Conservation (phyloP, 2,329 filamentous ascomycete genomes). For the Fusarium stilboides region DNA sequence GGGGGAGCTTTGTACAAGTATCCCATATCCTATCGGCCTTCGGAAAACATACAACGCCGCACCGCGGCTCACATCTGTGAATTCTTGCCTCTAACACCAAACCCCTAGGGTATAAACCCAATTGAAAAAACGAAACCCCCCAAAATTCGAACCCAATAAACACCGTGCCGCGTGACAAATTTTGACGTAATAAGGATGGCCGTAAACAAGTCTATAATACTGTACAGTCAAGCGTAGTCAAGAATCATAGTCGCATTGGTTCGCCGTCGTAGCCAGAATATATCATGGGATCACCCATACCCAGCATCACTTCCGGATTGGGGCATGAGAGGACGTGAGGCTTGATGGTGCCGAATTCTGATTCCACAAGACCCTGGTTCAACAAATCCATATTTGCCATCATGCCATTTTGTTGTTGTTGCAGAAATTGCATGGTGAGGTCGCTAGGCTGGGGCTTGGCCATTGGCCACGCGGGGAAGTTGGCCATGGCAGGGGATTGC, state of each 20-base stretch:
- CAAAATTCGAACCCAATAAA: slow-evolving; percentile 28
- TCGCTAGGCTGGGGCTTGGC: slow-evolving; percentile 48
- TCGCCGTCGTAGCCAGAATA: slow-evolving; percentile 68
- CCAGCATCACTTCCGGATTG: slow-evolving; percentile 70
- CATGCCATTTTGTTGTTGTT: slow-evolving; percentile 59
- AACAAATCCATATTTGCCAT: slow-evolving; percentile 64
- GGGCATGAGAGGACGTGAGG: slow-evolving; percentile 68
- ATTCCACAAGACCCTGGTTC: slow-evolving; percentile 66
- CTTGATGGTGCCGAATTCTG: slow-evolving; percentile 69
- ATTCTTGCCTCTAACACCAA: slow-evolving; percentile 28
- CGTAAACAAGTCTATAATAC: slow-evolving; percentile 48
- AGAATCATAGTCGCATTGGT: slow-evolving; percentile 57
- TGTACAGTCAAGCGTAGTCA: slow-evolving; percentile 42
- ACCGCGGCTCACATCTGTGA: slow-evolving; percentile 14
- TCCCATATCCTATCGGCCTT: slow-evolving; percentile 21
- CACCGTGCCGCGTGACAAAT: slow-evolving; percentile 45
- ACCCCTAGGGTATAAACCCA: slow-evolving; percentile 31
- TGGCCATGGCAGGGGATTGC: slow-evolving; percentile 55
- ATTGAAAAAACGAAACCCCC: slow-evolving; percentile 12
- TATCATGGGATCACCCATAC: slow-evolving; percentile 72
- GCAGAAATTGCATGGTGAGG: slow-evolving; percentile 60
- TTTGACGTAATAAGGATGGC: slow-evolving; percentile 45
- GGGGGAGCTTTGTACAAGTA: slow-evolving; percentile 17
- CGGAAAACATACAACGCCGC: slow-evolving; percentile 32
- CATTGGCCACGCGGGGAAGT: slow-evolving; percentile 54